phyloP scores from a whole-genome alignment of 2,329 filamentous ascomycete genomes.

The Stenocarpella maydis region DNA sequence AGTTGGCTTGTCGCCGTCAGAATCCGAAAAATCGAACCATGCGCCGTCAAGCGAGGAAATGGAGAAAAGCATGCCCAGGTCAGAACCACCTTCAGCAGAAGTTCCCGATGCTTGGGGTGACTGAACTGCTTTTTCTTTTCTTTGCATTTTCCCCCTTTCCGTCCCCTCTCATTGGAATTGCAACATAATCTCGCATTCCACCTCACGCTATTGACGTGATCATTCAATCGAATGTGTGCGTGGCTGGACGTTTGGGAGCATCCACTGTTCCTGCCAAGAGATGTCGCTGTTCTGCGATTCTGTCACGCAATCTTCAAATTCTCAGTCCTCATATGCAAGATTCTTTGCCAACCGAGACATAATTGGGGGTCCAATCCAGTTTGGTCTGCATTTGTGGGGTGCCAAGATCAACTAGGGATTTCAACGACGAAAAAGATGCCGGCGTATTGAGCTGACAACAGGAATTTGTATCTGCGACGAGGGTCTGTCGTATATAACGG shows the following conservation, averaged over 20 bases:
- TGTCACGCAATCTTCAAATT: conserved; percentile 17
- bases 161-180: too few species aligned
- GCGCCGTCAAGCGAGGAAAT: conserved; percentile 15
- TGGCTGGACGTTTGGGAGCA: background rate
- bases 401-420: conserved; percentile 20
- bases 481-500: background rate
- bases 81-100: background rate
- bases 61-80: background rate
- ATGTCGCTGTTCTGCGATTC: conserved; percentile 9
- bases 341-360: conserved; percentile 2
- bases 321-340: conserved; percentile 13
- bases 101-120: conserved; percentile 16
- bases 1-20: too few species aligned
- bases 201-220: background rate
- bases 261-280: conserved; percentile 1
- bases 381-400: background rate
- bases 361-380: background rate
- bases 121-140: background rate
- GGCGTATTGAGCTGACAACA: background rate
- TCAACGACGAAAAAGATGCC: background rate
- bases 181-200: too few species aligned
- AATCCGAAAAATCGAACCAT: background rate
- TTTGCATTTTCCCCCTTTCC: too few species aligned
- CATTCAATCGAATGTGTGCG: background rate
- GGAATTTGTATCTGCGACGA: background rate